Conservation (phyloP, 208 protist species). For the Leishmania arabica region DNA sequence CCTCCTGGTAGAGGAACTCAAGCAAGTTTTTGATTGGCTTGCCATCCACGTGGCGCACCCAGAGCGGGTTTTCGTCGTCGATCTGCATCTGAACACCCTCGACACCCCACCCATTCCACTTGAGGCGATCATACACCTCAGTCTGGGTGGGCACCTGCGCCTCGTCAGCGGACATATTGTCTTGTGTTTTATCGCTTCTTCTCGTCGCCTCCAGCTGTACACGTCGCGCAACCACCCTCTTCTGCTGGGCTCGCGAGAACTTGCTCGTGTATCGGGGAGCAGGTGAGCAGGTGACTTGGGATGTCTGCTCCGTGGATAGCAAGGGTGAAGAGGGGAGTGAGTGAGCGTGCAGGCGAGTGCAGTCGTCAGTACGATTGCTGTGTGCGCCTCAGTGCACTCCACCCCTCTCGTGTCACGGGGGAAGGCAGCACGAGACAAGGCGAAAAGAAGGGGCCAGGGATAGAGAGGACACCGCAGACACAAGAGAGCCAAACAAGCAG, state of each 20-base stretch:
- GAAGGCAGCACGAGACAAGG: neutral
- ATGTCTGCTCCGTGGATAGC: neutral
- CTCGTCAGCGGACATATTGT: slow-evolving; percentile 17
- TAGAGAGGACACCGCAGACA: neutral
- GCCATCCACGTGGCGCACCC: slow-evolving; percentile 73
- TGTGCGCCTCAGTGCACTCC: neutral
- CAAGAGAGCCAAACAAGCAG: neutral
- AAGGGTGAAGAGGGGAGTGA: neutral
- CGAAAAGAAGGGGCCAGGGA: neutral
- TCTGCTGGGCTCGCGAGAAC: neutral
- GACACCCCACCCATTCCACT: slow-evolving; percentile 93
- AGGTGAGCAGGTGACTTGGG: neutral
- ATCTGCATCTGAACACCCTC: slow-evolving; percentile 61
- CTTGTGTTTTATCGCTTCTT: neutral
- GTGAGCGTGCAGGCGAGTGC: neutral
- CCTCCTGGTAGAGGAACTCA: slow-evolving; percentile 82
- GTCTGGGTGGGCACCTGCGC: slow-evolving; percentile 9
- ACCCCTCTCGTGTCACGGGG: neutral
- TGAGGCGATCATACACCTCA: slow-evolving; percentile 83
- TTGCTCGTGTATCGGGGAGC: neutral
- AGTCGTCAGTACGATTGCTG: neutral
- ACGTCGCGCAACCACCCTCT: neutral
- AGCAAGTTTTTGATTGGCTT: slow-evolving; percentile 83
- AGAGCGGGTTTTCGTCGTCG: slow-evolving; percentile 52
- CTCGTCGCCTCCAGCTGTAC: neutral